Percentiles rank a stretch among this genome's conserved stretches.
These are phyloP conservation scores for Populus hybrid DNA, from an alignment of 441 rosid genomes.

Conservation along the genomic window DNA sequence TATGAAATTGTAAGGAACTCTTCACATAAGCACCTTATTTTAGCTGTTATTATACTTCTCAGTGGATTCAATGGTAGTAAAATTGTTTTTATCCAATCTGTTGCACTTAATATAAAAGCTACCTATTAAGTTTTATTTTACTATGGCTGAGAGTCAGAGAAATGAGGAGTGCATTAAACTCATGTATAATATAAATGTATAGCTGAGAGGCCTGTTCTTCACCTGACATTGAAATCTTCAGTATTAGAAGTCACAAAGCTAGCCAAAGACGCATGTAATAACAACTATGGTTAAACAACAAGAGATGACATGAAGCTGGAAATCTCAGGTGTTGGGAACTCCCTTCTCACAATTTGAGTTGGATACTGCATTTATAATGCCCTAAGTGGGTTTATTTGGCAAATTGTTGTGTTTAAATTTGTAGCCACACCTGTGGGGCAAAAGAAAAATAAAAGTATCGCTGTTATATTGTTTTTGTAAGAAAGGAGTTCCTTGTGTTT, in stretches of 20 bases:
- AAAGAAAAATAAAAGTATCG: not conserved
- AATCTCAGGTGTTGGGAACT: not conserved
- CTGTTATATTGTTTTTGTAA: not conserved
- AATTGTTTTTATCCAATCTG: not conserved
- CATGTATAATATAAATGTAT: not conserved
- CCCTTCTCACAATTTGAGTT: not conserved
- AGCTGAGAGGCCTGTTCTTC: not conserved
- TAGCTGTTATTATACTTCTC: not conserved
- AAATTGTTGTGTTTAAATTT: not conserved
- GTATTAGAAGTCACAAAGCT: not conserved
- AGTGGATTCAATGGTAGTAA: not conserved
- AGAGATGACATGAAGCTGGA: not conserved
- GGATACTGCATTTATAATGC: not conserved
- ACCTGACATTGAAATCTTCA: not conserved
- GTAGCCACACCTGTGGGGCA: not conserved
- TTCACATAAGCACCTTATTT: not conserved
- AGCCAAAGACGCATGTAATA: not conserved
- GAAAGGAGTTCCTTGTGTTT: not conserved
- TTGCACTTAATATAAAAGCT: not conserved
- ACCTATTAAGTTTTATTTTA: not conserved
- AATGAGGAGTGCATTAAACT: not conserved
- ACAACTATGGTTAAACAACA: not conserved
- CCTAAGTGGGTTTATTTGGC: not conserved
- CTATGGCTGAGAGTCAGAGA: constrained; percentile 2
- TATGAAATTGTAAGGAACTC: constrained; percentile 60